Conservation (phyloP, 2,329 filamentous ascomycete species). For the Xylaria arbuscula region DNA sequence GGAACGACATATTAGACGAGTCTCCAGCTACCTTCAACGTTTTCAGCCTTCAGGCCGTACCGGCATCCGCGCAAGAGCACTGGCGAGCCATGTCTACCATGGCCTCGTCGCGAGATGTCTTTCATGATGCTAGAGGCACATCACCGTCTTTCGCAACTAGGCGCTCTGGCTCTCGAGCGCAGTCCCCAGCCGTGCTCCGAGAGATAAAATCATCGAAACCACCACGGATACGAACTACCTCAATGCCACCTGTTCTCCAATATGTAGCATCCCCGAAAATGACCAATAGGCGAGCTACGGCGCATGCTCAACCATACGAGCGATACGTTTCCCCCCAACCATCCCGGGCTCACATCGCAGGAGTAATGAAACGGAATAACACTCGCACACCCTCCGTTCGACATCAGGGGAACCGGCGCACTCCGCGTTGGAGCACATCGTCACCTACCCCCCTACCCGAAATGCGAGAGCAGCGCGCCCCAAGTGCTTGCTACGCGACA, state of each 20-base stretch:
- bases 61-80: constrained; percentile 55
- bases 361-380: constrained; percentile 58
- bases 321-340: constrained; percentile 55
- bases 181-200: constrained; percentile 54
- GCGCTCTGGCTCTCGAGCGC: constrained; percentile 53
- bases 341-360: constrained; percentile 42
- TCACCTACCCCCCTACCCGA: constrained; percentile 59
- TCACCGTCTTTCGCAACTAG: constrained; percentile 53
- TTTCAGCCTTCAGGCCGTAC: constrained; percentile 57
- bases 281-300: constrained; percentile 59
- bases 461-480: constrained; percentile 52
- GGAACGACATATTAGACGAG: constrained; percentile 72
- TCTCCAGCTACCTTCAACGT: constrained; percentile 57
- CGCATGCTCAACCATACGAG: constrained; percentile 54
- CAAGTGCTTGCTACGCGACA: constrained; percentile 77
- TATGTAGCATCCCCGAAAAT: constrained; percentile 55
- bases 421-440: constrained; percentile 65
- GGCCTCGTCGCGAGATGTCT: constrained; percentile 53
- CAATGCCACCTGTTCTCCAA: constrained; percentile 59
- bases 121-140: constrained; percentile 42
- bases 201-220: constrained; percentile 59
- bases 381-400: constrained; percentile 67
- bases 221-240: constrained; percentile 63
- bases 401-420: constrained; percentile 51
- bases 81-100: constrained; percentile 55